Evolutionary conservation across 257 asterid species (phyloP).

Genomic region (Nicotiana undulata): DNA sequence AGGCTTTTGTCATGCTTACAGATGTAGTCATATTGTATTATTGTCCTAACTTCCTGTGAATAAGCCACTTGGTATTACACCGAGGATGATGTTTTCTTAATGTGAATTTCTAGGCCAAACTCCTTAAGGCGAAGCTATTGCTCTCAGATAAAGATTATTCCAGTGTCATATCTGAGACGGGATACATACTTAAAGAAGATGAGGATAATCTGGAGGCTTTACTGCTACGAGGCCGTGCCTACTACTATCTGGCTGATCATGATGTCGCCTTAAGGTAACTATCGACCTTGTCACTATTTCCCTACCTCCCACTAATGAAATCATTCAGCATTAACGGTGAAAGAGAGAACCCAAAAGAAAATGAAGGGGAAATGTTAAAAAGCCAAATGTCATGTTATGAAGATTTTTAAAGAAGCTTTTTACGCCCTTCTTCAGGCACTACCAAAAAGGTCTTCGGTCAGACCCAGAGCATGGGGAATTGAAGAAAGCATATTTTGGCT

Average conservation of each 20-base stretch:
- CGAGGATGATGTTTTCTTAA: not conserved
- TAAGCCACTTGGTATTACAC: not conserved
- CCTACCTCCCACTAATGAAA: not conserved
- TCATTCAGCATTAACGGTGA: not conserved
- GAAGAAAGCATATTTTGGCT: slow-evolving; percentile 85
- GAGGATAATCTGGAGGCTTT: slow-evolving; percentile 79
- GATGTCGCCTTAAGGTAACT: slow-evolving; percentile 72
- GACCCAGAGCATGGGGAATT: slow-evolving; percentile 90
- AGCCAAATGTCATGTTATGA: not conserved
- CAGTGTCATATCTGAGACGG: slow-evolving; percentile 71
- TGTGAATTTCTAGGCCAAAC: slow-evolving; percentile 58
- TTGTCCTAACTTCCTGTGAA: not conserved
- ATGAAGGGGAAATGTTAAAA: not conserved
- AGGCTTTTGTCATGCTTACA: not conserved
- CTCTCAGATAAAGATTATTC: slow-evolving; percentile 72
- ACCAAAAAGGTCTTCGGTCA: slow-evolving; percentile 90
- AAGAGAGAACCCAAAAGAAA: not conserved
- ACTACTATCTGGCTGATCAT: slow-evolving; percentile 90
- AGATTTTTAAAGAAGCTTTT: not conserved
- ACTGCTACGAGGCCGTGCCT: slow-evolving; percentile 89
- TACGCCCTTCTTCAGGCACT: slow-evolving; percentile 48
- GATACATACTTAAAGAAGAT: slow-evolving; percentile 80
- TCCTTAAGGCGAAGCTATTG: slow-evolving; percentile 60
- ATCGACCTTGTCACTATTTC: not conserved
- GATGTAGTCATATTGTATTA: not conserved